A percentile compares a stretch with the other conserved stretches of the same genome.
phyloP scores from a whole-genome alignment of 73 alveolate genomes.

The Durusdinium trenchii region DNA sequence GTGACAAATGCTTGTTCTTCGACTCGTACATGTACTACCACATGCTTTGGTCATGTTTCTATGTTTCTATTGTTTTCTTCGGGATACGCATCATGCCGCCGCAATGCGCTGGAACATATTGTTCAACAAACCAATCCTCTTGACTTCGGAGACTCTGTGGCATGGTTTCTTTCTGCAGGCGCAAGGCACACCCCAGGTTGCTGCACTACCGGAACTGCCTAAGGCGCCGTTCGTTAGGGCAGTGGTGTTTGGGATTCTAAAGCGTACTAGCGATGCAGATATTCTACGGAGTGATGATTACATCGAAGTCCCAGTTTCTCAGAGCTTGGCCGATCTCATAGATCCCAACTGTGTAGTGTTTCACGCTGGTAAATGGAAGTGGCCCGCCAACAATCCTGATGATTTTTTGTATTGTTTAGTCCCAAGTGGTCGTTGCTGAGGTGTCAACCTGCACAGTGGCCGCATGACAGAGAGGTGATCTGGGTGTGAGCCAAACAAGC shows the following conservation, averaged over 20 bases:
- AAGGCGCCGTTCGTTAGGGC: neutral
- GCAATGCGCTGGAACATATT: neutral
- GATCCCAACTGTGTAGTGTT: too few relatives aligned
- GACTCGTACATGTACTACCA: neutral
- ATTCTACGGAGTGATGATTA: neutral
- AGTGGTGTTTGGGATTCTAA: neutral
- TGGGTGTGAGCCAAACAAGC: too few relatives aligned
- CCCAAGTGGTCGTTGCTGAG: neutral
- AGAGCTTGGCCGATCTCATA: neutral
- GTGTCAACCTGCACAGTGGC: neutral
- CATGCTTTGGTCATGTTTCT: too few relatives aligned
- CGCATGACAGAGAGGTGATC: too few relatives aligned
- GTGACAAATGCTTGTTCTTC: neutral
- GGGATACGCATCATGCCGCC: neutral
- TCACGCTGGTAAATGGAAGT: neutral
- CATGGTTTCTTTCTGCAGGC: neutral
- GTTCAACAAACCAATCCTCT: neutral
- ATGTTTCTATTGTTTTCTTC: neutral
- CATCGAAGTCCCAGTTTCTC: neutral
- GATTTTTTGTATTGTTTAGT: neutral
- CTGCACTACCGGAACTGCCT: neutral
- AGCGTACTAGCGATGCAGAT: neutral
- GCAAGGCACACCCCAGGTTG: neutral
- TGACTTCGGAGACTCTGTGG: too few relatives aligned
- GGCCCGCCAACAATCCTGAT: too few relatives aligned